A percentile compares a stretch with the other conserved stretches of the same genome.
phyloP scores from a whole-genome alignment of 331 rosid genomes.

The Pyrus hybrid region DNA sequence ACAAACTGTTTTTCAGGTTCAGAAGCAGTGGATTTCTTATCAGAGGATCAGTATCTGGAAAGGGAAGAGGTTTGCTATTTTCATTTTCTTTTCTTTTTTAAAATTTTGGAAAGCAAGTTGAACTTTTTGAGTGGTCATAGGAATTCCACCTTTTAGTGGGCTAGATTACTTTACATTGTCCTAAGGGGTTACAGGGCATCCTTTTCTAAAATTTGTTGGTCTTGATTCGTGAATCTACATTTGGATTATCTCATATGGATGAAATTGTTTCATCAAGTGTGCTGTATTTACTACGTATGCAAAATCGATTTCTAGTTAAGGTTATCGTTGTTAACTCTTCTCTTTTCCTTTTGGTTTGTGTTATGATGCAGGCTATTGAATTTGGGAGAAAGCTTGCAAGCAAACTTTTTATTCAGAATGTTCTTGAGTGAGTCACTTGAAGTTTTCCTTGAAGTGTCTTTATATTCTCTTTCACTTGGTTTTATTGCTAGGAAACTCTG shows the following conservation, averaged over 20 bases:
- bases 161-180: not conserved
- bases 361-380: conserved; percentile 59
- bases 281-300: not conserved
- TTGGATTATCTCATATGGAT: not conserved
- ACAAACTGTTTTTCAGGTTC: conserved; percentile 70
- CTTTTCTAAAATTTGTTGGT: not conserved
- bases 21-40: conserved; percentile 82
- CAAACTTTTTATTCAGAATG: conserved; percentile 64
- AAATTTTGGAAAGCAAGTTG: not conserved
- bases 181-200: not conserved
- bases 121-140: not conserved
- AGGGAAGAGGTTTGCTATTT: conserved; percentile 64
- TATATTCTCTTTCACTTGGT: not conserved
- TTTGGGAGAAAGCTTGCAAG: conserved; percentile 84
- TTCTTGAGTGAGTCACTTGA: conserved; percentile 66
- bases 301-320: not conserved
- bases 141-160: not conserved
- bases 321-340: not conserved
- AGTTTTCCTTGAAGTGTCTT: not conserved
- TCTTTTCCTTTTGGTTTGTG: conserved; percentile 16
- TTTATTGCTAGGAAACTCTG: not conserved
- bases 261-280: not conserved
- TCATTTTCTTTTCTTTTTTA: conserved; percentile 5
- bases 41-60: conserved; percentile 93
- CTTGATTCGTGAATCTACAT: not conserved